phyloP scores from a whole-genome alignment of 768 basidiomycete species.

The Pleurotus tuoliensis region DNA sequence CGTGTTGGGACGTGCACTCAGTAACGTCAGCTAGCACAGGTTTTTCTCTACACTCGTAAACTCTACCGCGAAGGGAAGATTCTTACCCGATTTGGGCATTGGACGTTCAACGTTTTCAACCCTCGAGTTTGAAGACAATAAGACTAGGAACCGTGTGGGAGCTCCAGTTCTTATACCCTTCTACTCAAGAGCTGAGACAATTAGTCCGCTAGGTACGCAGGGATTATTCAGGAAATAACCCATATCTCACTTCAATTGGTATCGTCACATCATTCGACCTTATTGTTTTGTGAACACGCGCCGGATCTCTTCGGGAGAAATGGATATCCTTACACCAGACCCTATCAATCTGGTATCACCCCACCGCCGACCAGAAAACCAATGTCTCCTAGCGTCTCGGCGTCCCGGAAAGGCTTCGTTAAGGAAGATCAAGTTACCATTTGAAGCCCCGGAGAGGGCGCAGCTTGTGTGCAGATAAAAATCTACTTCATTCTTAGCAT shows the following conservation, averaged over 20 bases:
- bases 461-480: too few relatives aligned
- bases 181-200: slow-evolving; percentile 2
- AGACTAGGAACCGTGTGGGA: slow-evolving; percentile 31
- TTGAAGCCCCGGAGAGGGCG: too few relatives aligned
- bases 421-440: too few relatives aligned
- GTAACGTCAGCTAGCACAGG: neutral
- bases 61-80: slow-evolving; percentile 10
- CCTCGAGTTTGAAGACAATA: slow-evolving; percentile 28
- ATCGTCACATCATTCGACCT: neutral
- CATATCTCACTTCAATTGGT: slow-evolving; percentile 5
- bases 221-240: neutral
- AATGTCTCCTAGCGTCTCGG: too few relatives aligned
- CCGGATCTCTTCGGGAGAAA: slow-evolving; percentile 6
- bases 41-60: neutral
- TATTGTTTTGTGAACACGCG: slow-evolving; percentile 1
- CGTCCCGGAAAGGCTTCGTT: too few relatives aligned
- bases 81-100: slow-evolving; percentile 15
- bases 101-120: slow-evolving; percentile 11
- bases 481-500: too few relatives aligned
- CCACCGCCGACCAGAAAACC: too few relatives aligned
- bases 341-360: neutral
- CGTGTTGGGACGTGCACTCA: neutral
- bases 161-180: slow-evolving; percentile 6
- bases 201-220: slow-evolving; percentile 3
- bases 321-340: neutral